Base-by-base conservation (phyloP, 2,329 filamentous ascomycete genomes). In the Pseudogymnoascus sp. region DNA sequence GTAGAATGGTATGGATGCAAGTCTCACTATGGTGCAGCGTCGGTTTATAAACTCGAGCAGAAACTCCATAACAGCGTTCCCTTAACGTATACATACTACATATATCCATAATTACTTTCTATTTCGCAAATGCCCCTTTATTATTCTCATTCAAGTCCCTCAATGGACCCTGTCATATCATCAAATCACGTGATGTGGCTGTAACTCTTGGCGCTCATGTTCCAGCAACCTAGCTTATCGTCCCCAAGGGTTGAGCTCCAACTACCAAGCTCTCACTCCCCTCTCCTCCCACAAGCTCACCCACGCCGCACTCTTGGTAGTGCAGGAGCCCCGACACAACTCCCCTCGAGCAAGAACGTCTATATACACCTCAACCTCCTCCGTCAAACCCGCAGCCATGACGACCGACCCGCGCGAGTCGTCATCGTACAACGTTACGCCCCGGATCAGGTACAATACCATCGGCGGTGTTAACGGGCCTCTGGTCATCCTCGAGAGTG, bases 391-490 rank as follows among this genome's bases (percentile, higher is more conserved):
- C 49, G 49, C 49, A 55, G 26, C 26, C 49, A 55, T 55, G 49
- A 55, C 49, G 49, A 55, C 49, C 49, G 72, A 74, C 61, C 72
- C 71, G 64, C 66, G 72, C 67, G 72, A 74, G 62, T 72, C 72
- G 61, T 74, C 72, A 63, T 74, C 72, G 63, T 74, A 72, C 68
- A 70, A 67, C 65, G 71, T 90, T 74, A 83, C 86, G 74, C 87
- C 87, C 69, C 81, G 87, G 74, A 83, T 97, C 78, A 87, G 89
- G 73, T 99, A 99, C 86, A 99, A 99, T 82, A 99, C 94, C 71
- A 92, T 99, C 74, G 91, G 92, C 74, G 93, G 93, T 81, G 88
- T 99, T 78, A 99, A 99, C 80, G 94, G 94, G 64, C 94, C 94
- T 72, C 85, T 99, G 77, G 94, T 99, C 74, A 93, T 99, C 74